Evolutionary conservation across 2,329 filamentous ascomycete genomes (phyloP), one percentile per base, ranked within the genome.

Genomic region (Verticillium dahliae): DNA sequence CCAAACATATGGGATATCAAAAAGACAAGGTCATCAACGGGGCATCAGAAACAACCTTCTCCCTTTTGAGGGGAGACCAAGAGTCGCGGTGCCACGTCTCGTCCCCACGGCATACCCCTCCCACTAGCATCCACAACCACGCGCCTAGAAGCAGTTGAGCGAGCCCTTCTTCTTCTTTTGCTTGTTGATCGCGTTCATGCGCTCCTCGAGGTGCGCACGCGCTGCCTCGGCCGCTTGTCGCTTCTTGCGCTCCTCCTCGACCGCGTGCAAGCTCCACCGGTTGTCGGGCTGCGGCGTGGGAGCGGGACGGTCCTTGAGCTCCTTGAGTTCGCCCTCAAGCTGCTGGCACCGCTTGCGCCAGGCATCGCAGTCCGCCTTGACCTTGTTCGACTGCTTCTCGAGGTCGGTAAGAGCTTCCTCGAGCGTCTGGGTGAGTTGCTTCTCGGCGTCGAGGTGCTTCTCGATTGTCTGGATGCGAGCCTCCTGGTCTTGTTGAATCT

Each of bases 131-230:
- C 45, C 45, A 22, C 45, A 52, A 52, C 45, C 45, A 27, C 45
- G 45, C 45, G 18, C 54, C 76, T 92, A 97, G 82, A 99, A 99
- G 84, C 95, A 99, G 81, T 97, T 98, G 76, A 99, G 84, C 68
- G 90, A 93, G 70, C 90, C 87, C 85, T 96, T 97, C 83, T 92
- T 93, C 85, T 96, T 93, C 84, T 94, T 97, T 82, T 96, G 95
- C 72, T 84, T 86, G 77, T 89, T 93, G 74, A 95, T 89, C 62
- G 90, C 89, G 71, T 94, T 92, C 88, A 99, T 99, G 61, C 94
- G 86, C 79, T 96, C 92, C 78, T 99, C 94, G 33, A 99, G 85
- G 70, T 96, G 91, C 45, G 90, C 90, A 60, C 90, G 84, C 54
- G 95, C 95, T 66, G 90, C 87, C 80, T 99, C 95, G 39, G 96